These are phyloP conservation scores for Talaromyces piceae DNA, from an alignment of 2,329 filamentous ascomycete genomes.

Conservation along the genomic window DNA sequence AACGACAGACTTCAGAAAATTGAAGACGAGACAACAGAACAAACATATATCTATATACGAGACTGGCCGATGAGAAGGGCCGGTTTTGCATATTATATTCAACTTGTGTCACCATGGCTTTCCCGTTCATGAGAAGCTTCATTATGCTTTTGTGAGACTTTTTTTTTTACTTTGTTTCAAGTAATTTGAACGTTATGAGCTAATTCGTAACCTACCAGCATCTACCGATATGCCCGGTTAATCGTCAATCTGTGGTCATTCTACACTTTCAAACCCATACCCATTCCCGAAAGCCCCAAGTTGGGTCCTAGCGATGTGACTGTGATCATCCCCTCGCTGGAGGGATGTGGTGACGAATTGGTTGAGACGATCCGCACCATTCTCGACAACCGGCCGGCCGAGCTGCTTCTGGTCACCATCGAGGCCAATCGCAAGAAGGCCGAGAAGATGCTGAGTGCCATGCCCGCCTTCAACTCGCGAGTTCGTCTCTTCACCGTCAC, in stretches of 20 bases:
- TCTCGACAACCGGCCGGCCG: constrained; percentile 50
- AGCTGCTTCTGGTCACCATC: constrained; percentile 80
- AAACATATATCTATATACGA: too few relatives aligned
- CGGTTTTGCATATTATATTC: not conserved
- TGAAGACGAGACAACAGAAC: too few relatives aligned
- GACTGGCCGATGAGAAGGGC: not conserved
- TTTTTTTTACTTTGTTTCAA: too few relatives aligned
- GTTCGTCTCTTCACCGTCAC: constrained; percentile 68
- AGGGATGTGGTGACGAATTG: constrained; percentile 76
- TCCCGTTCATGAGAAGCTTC: constrained; percentile 34
- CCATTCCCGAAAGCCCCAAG: constrained; percentile 71
- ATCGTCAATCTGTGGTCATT: constrained; percentile 79
- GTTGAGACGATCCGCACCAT: constrained; percentile 63
- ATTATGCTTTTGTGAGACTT: constrained; percentile 35
- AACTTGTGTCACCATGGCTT: constrained; percentile 22
- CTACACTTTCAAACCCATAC: constrained; percentile 79
- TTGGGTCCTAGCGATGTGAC: constrained; percentile 80
- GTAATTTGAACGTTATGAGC: too few relatives aligned
- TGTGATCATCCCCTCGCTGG: constrained; percentile 87
- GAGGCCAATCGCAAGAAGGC: constrained; percentile 67
- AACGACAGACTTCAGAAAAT: too few relatives aligned
- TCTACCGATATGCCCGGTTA: constrained; percentile 80
- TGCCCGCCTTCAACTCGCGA: constrained; percentile 54
- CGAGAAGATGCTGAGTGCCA: constrained; percentile 49
- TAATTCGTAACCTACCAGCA: constrained; percentile 43